phyloP scores from a whole-genome alignment of 352 stramenopile genomes.

The Globisporangium okanoganense region DNA sequence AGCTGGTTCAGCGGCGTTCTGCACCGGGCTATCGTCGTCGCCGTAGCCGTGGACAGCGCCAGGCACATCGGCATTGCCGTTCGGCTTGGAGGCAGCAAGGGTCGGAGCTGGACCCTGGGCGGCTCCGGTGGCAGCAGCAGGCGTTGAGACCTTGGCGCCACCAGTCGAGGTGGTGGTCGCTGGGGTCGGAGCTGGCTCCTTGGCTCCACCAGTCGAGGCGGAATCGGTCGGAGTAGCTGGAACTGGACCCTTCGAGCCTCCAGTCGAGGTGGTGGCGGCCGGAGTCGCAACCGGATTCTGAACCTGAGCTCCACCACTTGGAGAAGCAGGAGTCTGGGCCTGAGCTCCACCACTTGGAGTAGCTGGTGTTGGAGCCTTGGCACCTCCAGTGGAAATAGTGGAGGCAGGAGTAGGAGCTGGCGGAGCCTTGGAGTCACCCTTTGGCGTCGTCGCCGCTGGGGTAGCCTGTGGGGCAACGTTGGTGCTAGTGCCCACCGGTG shows the following conservation, averaged over 20 bases:
- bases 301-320: neutral
- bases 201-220: neutral
- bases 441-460: slow-evolving; percentile 1
- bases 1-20: slow-evolving; percentile 2
- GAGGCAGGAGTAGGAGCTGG: slow-evolving; percentile 5
- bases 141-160: neutral
- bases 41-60: slow-evolving; percentile 14
- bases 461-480: slow-evolving; percentile 3
- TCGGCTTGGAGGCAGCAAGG: slow-evolving; percentile 6
- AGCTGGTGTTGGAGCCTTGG: neutral
- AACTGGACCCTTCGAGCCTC: neutral
- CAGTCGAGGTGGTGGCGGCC: neutral
- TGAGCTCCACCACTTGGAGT: neutral
- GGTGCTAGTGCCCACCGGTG: neutral
- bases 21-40: slow-evolving; percentile 4
- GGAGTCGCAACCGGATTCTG: slow-evolving; percentile 1
- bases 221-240: neutral
- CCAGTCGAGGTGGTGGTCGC: neutral
- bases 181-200: slow-evolving; percentile 1
- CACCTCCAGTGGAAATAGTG: neutral
- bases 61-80: slow-evolving; percentile 1
- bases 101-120: slow-evolving; percentile 1
- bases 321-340: neutral
- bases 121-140: slow-evolving; percentile 4
- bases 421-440: neutral